Evolutionary conservation across 805 yeast genomes (phyloP).

Genomic region (Isabelozyma gotoi): DNA sequence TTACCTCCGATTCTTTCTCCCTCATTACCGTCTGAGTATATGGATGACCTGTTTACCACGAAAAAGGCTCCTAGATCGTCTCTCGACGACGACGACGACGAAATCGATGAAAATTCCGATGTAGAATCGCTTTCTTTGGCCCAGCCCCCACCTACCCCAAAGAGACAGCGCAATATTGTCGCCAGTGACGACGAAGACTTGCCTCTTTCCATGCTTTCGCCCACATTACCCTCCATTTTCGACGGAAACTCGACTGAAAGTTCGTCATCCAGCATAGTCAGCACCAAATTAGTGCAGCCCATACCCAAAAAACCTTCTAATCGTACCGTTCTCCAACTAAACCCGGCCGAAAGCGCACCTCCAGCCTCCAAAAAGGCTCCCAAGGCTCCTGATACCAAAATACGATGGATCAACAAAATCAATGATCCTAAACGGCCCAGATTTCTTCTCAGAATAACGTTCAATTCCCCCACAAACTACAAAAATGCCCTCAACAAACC

Average conservation of each 20-base stretch:
- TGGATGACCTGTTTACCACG: not conserved
- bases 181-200: conserved; percentile 21
- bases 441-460: conserved; percentile 23
- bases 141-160: not conserved
- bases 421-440: conserved; percentile 22
- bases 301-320: conserved; percentile 13
- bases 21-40: conserved; percentile 25
- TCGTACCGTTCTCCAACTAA: not conserved
- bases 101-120: not conserved
- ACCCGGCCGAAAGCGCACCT: not conserved
- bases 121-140: not conserved
- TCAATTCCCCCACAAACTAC: conserved; percentile 16
- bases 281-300: conserved; percentile 10
- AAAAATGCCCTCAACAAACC: conserved; percentile 7
- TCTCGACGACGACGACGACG: not conserved
- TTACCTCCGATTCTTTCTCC: conserved; percentile 43
- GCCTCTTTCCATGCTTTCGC: conserved; percentile 31
- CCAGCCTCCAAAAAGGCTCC: not conserved
- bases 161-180: not conserved
- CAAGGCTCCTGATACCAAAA: not conserved
- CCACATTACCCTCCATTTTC: conserved; percentile 32
- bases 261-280: not conserved
- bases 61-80: not conserved
- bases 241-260: not conserved
- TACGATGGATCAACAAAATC: conserved; percentile 30